Evolutionary conservation across 2,329 filamentous ascomycete genomes (phyloP).

Genomic region (Calonectria hawksworthii): DNA sequence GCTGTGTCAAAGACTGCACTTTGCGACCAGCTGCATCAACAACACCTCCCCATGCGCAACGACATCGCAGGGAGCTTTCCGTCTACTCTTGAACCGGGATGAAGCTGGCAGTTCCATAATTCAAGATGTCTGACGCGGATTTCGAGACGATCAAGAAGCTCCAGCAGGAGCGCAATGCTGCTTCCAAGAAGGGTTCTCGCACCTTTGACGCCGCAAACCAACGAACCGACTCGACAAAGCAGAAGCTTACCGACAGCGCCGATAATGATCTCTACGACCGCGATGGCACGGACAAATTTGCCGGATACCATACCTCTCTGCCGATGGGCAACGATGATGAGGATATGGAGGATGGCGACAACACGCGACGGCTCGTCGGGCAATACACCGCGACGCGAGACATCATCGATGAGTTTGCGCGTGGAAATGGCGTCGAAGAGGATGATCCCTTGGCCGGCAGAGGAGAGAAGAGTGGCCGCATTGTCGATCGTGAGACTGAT

Average conservation of each 20-base stretch:
- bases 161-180: constrained; percentile 92
- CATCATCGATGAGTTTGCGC: constrained; percentile 95
- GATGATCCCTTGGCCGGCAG: constrained; percentile 88
- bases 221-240: constrained; percentile 90
- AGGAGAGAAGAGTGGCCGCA: constrained; percentile 89
- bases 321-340: constrained; percentile 84
- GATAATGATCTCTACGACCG: constrained; percentile 90
- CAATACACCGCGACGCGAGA: constrained; percentile 95
- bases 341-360: constrained; percentile 81
- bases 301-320: constrained; percentile 92
- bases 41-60: constrained; percentile 54
- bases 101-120: constrained; percentile 53
- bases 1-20: constrained; percentile 46
- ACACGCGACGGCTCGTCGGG: constrained; percentile 84
- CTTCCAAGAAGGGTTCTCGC: constrained; percentile 85
- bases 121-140: constrained; percentile 81
- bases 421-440: constrained; percentile 88
- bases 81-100: constrained; percentile 59
- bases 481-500: constrained; percentile 93
- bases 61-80: constrained; percentile 50
- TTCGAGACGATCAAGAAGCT: constrained; percentile 90
- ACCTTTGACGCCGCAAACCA: constrained; percentile 84
- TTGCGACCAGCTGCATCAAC: constrained; percentile 48
- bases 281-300: constrained; percentile 83
- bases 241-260: constrained; percentile 89